Base-by-base conservation (phyloP, 2,329 filamentous ascomycete species). In the Metarhizium rileyi region DNA sequence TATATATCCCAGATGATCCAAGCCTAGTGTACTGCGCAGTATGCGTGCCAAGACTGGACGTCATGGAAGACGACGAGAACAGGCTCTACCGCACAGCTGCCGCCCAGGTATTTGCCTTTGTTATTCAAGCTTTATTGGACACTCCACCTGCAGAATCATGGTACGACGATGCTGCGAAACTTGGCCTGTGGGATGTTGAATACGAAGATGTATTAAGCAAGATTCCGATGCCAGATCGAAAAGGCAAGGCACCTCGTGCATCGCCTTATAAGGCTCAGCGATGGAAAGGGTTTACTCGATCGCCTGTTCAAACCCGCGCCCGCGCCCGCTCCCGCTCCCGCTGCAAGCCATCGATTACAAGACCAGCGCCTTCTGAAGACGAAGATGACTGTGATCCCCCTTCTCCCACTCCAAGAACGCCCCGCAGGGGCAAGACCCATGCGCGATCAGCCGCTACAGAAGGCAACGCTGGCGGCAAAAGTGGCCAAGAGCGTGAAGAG, bases 61-160 rank as follows among this genome's bases (percentile, higher is more conserved):
- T 69, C 2, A 7, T 60, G 5, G 58, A 64, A 14, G 56, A 66
- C 12, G 57, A 70, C 49, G 56, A 66, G 25, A 57, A 50, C 10
- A 58, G 60, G 49, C 62, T 70, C 20, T 56, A 70, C 52, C 56
- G 55, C 20, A 71, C 66, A 1, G 66, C 68, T 22, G 61, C 66
- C 44, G 62, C 63, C 1, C 63, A 69, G 52, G 62, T 68, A 25
- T 67, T 71, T 46, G 62, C 66, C 41, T 70, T 72, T 27, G 51
- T 65, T 20, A 54, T 70, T 48, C 59, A 63, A 50, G 63, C 65
- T 28, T 53, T 68, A 43, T 53, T 52, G 45, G 51, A 56, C 6
- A 36, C 41, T n/a, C 61, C 60, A n/a, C 64, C 61, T 2, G 52
- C 56, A 5, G 14, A 51, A 49, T 53, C 55, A 1, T 71, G 61